Base-by-base conservation (phyloP, 2,329 filamentous ascomycete species). In the Fusarium chuoi region DNA sequence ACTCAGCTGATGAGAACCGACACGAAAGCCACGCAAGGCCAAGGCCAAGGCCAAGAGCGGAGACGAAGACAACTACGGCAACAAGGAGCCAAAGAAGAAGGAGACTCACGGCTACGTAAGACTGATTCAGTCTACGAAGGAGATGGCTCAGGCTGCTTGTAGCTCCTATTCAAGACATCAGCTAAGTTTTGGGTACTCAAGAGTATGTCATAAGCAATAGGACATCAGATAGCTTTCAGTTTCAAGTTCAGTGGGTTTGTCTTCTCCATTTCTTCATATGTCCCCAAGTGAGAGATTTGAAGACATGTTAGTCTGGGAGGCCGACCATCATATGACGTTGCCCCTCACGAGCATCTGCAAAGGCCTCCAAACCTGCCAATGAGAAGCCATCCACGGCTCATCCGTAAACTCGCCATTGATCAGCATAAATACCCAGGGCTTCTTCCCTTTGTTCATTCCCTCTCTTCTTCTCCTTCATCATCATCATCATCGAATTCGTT, bases 281-380 rank as follows among this genome's bases (percentile, higher is more conserved):
- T 13, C 6, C 17, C 38, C 4, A 20, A 14, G 15, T 42, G 48
- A 28, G 35, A 38, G 26, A 22, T 24, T 26, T 52, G 3, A 20
- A 61, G 17, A 17, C 33, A 15, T 39, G 42, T 44, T 38, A 46
- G 26, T 12, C 22, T 46, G 45, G 48, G 67, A 68, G 70, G 70
- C 68, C 70, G 49, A 17, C 64, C 52, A 52, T 45, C 39, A 55
- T 26, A 52, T 68, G 56, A 62, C 62, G 28, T 26, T 39, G 35
- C 46, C 54, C 68, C 36, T 71, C 51, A 49, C 41, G 24, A 54
- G 28, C 10, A 67, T 52, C 35, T 71, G 62, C 68, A 38, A 54
- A 54, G 67, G 62, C 51, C 52, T 71, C 69, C 63, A 55, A 58
- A 45, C 33, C 56, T 54, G n/a, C 69, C 69, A 71, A 71, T 71